Evolutionary conservation across 2,329 filamentous ascomycete genomes (phyloP).

Genomic region (Beauveria sp.): DNA sequence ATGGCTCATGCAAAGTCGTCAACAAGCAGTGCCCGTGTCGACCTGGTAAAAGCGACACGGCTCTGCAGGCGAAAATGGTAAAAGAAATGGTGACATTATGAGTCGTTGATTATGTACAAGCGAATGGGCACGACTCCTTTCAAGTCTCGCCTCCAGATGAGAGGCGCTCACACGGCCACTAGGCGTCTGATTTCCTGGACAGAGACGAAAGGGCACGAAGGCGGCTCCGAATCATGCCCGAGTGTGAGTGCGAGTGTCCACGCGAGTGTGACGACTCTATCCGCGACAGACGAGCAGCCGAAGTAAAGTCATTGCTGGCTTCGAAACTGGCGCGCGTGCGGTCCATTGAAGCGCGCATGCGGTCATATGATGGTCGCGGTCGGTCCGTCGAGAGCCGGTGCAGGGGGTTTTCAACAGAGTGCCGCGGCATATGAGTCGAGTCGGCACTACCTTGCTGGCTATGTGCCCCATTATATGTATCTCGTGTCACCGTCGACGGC

Average conservation of each 20-base stretch:
- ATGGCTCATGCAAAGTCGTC: conserved; percentile 44
- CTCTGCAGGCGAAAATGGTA: not conserved
- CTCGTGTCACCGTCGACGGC: conserved; percentile 73
- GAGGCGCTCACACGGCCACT: conserved; percentile 20
- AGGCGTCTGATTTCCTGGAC: conserved; percentile 32
- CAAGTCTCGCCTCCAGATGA: conserved; percentile 11
- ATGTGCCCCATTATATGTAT: conserved; percentile 61
- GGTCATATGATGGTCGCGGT: conserved; percentile 77
- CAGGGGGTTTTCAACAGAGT: conserved; percentile 45
- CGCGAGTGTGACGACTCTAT: conserved; percentile 66
- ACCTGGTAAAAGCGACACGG: not conserved
- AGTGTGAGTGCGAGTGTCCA: conserved; percentile 13
- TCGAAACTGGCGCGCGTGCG: conserved; percentile 77
- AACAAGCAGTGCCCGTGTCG: conserved; percentile 22
- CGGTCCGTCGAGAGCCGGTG: conserved; percentile 55
- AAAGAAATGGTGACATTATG: conserved; percentile 20
- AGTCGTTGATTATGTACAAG: conserved; percentile 23
- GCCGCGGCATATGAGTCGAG: conserved; percentile 60
- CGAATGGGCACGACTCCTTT: conserved; percentile 13
- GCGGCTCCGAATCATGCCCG: conserved; percentile 26
- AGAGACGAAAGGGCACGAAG: conserved; percentile 35
- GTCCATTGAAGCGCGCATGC: conserved; percentile 81
- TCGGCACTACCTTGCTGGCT: conserved; percentile 92
- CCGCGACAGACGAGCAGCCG: conserved; percentile 73
- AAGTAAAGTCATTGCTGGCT: conserved; percentile 83